Base-by-base conservation (phyloP, 108 stramenopile genomes). In the Pelagomonas calceolata region DNA sequence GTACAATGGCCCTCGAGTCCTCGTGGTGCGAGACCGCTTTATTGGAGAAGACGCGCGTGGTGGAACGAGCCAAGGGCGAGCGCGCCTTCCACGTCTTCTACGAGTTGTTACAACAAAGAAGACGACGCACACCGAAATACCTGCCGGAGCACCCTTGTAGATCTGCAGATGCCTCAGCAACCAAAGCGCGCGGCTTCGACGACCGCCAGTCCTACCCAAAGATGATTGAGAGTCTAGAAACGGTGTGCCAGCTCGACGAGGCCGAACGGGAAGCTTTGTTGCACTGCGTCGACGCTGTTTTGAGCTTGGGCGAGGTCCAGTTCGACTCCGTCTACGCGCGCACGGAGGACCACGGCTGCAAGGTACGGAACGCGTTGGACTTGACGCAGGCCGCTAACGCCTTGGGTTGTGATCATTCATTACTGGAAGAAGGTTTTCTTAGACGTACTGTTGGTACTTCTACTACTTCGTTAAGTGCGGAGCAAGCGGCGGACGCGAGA, bases 11-110 rank as follows among this genome's bases (percentile, higher is more conserved):
- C 51, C 18, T 60, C 51, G 26, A 76, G 0, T 91, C 90, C 17
- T 90, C 90, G 26, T 77, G 81, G 14, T 86, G 92, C 35, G 84
- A 81, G 67, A 95, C 90, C 69, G 95, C 93, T 75, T 84, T 97
- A 26, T 75, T 97, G 51, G 95, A 97, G 79, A 95, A 95, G 74
- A 91, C 93, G 9, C 89, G 95, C 64, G 94, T 97, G 71, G 85
- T 87, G n/a, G 75, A 78, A 32, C 95, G 92, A 71, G 85, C 84
- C 32, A 89, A 89, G 45, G 95, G 95, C 5, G 98, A 82, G 68
- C 45, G 81, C 18, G 79, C 76, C 66, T 82, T 79, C 71, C 81
- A 82, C 69, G 45, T 79, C 35, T 99, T 99, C 77, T 99, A 99
- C 75, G 95, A 97, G 82, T 75, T 95, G 16, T 79, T 95, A 60